phyloP scores from a whole-genome alignment of 2,329 filamentous ascomycete genomes.

The Trichoderma sp. region DNA sequence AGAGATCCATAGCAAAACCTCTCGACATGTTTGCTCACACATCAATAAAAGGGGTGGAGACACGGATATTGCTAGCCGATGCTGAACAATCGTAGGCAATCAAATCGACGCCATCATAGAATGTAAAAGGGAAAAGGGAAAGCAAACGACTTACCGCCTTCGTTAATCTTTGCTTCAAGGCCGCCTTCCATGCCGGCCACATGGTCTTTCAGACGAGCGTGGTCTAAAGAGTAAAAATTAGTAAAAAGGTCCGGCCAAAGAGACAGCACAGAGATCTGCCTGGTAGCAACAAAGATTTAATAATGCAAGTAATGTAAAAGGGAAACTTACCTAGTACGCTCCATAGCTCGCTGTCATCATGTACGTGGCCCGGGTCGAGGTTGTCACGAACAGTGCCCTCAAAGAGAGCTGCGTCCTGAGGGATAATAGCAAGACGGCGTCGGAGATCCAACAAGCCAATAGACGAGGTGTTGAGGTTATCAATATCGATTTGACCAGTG shows the following conservation, averaged over 20 bases:
- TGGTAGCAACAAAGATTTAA: neutral
- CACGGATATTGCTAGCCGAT: slow-evolving; percentile 26
- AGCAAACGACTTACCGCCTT: slow-evolving; percentile 72
- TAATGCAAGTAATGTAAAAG: neutral
- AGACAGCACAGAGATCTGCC: neutral
- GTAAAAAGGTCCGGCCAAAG: neutral
- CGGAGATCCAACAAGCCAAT: slow-evolving; percentile 90
- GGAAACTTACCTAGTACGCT: slow-evolving; percentile 76
- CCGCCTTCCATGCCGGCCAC: slow-evolving; percentile 83
- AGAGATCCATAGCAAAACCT: neutral
- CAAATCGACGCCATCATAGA: neutral
- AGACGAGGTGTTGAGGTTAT: slow-evolving; percentile 81
- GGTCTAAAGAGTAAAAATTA: slow-evolving; percentile 58
- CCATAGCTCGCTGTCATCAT: slow-evolving; percentile 97
- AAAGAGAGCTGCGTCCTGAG: slow-evolving; percentile 95
- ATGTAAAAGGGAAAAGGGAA: neutral
- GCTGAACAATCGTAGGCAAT: neutral
- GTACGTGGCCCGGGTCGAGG: slow-evolving; percentile 88
- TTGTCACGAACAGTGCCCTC: slow-evolving; percentile 93
- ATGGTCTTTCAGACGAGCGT: slow-evolving; percentile 91
- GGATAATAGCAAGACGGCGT: slow-evolving; percentile 90
- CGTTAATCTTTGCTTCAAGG: slow-evolving; percentile 85
- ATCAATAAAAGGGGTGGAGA: neutral
- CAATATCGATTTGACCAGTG: slow-evolving; percentile 83
- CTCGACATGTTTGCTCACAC: neutral